These are phyloP conservation scores for Trichoderma cornu-damae DNA, from an alignment of 2,329 filamentous ascomycete genomes.

Conservation along the genomic window DNA sequence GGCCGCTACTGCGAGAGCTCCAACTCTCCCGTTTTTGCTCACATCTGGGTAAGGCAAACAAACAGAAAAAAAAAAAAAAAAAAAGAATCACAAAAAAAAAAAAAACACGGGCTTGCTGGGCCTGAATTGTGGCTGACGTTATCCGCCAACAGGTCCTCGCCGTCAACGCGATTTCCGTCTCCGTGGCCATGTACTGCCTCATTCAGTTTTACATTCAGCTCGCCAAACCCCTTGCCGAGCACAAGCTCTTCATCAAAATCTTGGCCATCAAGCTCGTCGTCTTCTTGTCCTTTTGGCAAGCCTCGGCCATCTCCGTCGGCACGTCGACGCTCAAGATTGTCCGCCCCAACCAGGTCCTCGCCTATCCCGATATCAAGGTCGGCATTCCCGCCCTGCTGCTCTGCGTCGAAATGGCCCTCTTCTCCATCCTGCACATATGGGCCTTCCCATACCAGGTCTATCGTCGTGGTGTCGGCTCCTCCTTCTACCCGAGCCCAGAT, in stretches of 20 bases:
- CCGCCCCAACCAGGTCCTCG: conserved; percentile 55
- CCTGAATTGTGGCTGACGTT: no score
- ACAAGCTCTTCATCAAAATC: conserved; percentile 74
- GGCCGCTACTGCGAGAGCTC: conserved; percentile 73
- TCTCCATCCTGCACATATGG: conserved; percentile 72
- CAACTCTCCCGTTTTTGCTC: conserved; percentile 70
- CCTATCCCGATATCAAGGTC: conserved; percentile 71
- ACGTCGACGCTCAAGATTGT: conserved; percentile 58
- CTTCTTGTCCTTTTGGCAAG: conserved; percentile 88
- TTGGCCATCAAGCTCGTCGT: conserved; percentile 85
- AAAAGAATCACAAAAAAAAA: no score
- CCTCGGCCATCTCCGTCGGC: conserved; percentile 45
- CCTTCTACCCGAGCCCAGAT: conserved; percentile 46
- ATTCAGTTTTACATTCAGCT: conserved; percentile 84
- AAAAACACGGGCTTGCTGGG: no score
- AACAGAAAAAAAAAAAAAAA: no score
- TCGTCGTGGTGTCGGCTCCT: conserved; percentile 38
- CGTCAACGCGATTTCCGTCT: conserved; percentile 67
- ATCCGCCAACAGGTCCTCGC: conserved; percentile 56
- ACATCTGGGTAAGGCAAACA: conserved; percentile 65
- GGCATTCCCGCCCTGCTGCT: conserved; percentile 74
- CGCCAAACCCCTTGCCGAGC: conserved; percentile 59
- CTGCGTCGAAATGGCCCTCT: conserved; percentile 80
- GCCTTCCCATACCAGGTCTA: conserved; percentile 78
- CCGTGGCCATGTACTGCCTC: conserved; percentile 82